phyloP scores from a whole-genome alignment of 257 asterid genomes.

The Nicotiana otophora region DNA sequence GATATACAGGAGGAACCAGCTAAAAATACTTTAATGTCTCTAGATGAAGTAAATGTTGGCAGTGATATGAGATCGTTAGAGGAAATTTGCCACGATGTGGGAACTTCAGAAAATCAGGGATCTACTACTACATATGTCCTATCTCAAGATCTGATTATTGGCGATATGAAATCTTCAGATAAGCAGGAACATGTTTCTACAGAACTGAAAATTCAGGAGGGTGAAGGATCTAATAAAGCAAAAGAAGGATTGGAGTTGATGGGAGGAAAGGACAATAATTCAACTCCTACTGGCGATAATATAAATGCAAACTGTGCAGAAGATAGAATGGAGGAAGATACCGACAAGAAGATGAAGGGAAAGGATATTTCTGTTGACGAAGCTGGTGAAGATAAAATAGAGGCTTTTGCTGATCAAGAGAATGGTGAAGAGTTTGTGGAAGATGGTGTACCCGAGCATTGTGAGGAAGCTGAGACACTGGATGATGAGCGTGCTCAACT shows the following conservation, averaged over 20 bases:
- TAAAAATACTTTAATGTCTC: not conserved
- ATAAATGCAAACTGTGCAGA: conserved; percentile 20
- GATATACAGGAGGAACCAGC: conserved; percentile 17
- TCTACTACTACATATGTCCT: conserved; percentile 14
- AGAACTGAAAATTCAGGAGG: conserved; percentile 24
- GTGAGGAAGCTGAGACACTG: conserved; percentile 34
- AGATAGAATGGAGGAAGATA: conserved; percentile 26
- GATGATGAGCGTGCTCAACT: conserved; percentile 48
- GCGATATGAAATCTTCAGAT: conserved; percentile 17
- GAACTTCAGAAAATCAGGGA: conserved; percentile 18
- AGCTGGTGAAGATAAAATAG: conserved; percentile 41
- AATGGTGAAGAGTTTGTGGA: conserved; percentile 33
- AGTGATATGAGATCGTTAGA: not conserved
- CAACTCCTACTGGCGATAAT: conserved; percentile 9
- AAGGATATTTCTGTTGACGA: conserved; percentile 36
- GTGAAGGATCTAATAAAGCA: conserved; percentile 14
- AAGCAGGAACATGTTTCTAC: not conserved
- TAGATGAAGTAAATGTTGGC: conserved; percentile 1
- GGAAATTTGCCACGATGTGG: not conserved
- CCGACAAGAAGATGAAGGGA: conserved; percentile 28
- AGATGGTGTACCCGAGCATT: conserved; percentile 30
- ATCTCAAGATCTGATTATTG: conserved; percentile 16
- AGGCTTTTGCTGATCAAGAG: conserved; percentile 44
- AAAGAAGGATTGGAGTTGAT: conserved; percentile 18
- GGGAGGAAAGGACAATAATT: conserved; percentile 15